Evolutionary conservation across 2,329 filamentous ascomycete species (phyloP), one percentile per base, ranked within the genome.

Genomic region (Achaetomium macrosporum): DNA sequence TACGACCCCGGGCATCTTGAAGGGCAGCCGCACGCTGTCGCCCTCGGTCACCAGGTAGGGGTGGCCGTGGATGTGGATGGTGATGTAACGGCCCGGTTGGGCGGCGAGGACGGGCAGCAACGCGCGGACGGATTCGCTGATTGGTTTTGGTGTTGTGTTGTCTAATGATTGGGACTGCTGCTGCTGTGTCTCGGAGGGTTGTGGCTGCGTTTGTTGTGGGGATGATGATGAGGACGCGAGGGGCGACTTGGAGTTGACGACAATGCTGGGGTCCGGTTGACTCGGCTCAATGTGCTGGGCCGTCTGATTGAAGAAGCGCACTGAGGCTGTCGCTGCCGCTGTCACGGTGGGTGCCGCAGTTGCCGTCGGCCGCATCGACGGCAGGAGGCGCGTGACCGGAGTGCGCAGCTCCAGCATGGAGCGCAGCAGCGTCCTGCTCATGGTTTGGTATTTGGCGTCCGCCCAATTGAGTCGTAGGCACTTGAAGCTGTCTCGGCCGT

Each of bases 1-100:
- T 8, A 78, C 72, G 5, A 90, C 87, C 25, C 80, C 83, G 2
- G 84, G 82, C 83, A 93, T 89, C 63, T 80, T 79, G 74, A 91
- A 91, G 6, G 88, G 88, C 48, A 93, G 81, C 35, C 87, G 87
- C 47, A 93, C 70, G 55, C 78, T 76, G 72, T 93, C 88, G 60
- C 88, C 88, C 42, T 77, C 74, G 7, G 87, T 90, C 59, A 93
- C 78, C 31, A 93, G 85, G 73, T 92, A 93, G 7, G 87, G 86
- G 50, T 79, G 82, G 30, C 82, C 86, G 71, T 93, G 85, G 70
- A 95, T 85, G 71, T 90, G 87, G 51, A 86, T 76, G 42, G 84
- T 88, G 65, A 89, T 81, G 76, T 92, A 93, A 77, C 90, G 87
- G 19, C 77, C 74, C 3, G 84, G 81, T 71, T 93, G 88, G 11